phyloP scores from a whole-genome alignment of 2,329 filamentous ascomycete species.

The Chalaropsis thielavioides region DNA sequence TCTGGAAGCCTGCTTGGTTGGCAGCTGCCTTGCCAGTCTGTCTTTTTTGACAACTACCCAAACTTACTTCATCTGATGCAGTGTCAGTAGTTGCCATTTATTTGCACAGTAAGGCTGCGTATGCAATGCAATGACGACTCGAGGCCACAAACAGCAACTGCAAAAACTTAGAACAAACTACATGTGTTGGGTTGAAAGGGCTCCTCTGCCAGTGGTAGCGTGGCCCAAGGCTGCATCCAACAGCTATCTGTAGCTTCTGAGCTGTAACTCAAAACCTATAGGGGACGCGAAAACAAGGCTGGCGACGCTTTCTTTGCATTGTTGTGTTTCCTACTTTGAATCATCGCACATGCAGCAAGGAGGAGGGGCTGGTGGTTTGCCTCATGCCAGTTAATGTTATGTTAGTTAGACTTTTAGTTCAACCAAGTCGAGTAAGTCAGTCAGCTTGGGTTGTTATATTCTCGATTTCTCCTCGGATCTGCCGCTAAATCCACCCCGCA shows the following conservation, averaged over 20 bases:
- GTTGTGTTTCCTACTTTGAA: not conserved
- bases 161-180: not conserved
- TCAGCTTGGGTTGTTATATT: not conserved
- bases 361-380: not conserved
- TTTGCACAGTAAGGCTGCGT: not conserved
- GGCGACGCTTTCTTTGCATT: no score
- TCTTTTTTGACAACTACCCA: not conserved
- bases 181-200: not conserved
- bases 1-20: not conserved
- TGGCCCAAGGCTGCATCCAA: no score
- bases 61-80: not conserved
- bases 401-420: not conserved
- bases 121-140: not conserved
- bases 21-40: not conserved
- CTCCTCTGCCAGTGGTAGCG: no score
- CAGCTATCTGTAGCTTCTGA: no score
- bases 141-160: not conserved
- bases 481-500: constrained; percentile 2
- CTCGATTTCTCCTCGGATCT: not conserved
- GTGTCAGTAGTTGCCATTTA: not conserved
- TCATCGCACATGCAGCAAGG: not conserved
- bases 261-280: not conserved
- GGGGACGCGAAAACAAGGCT: no score
- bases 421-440: not conserved
- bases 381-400: not conserved